These are phyloP conservation scores for Holtermanniella nyarrowii DNA, from an alignment of 768 basidiomycete genomes.

Conservation along the genomic window DNA sequence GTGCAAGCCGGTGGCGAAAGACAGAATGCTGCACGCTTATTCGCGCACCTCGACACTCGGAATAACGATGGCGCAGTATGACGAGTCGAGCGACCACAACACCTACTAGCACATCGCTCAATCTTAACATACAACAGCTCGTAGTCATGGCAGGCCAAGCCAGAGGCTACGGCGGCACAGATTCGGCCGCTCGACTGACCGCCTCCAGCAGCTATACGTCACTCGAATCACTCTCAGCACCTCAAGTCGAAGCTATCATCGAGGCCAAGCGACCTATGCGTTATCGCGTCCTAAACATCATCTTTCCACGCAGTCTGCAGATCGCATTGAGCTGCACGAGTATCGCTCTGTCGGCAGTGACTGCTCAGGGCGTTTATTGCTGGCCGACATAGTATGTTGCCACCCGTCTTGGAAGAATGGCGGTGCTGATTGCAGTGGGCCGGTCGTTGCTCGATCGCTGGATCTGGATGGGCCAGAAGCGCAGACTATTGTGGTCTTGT, in stretches of 20 bases:
- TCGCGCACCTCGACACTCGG: too few relatives aligned
- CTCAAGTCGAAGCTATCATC: conserved; percentile 9
- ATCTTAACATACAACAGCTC: too few relatives aligned
- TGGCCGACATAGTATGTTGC: conserved; percentile 36
- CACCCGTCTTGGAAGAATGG: background rate
- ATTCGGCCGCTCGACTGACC: too few relatives aligned
- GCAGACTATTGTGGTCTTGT: conserved; percentile 38
- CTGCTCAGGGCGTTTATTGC: conserved; percentile 40
- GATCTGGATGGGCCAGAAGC: conserved; percentile 28
- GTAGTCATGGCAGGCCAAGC: too few relatives aligned
- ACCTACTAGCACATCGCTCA: too few relatives aligned
- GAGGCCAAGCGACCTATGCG: conserved; percentile 6
- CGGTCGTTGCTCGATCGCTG: conserved; percentile 27
- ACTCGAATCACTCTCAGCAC: background rate
- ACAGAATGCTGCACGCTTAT: too few relatives aligned
- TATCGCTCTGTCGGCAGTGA: conserved; percentile 27
- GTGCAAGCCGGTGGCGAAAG: too few relatives aligned
- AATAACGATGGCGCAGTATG: too few relatives aligned
- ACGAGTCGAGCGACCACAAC: too few relatives aligned
- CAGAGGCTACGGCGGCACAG: too few relatives aligned
- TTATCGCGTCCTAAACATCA: conserved; percentile 1
- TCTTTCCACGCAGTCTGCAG: conserved; percentile 6
- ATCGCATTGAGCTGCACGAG: conserved; percentile 25
- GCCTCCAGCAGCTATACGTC: background rate
- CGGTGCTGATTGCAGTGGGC: conserved; percentile 16